A percentile compares a stretch with the other conserved stretches of the same genome.
Evolutionary conservation across 1,284 basidiomycete species (phyloP).

Genomic region (Apiotrichum porosum): DNA sequence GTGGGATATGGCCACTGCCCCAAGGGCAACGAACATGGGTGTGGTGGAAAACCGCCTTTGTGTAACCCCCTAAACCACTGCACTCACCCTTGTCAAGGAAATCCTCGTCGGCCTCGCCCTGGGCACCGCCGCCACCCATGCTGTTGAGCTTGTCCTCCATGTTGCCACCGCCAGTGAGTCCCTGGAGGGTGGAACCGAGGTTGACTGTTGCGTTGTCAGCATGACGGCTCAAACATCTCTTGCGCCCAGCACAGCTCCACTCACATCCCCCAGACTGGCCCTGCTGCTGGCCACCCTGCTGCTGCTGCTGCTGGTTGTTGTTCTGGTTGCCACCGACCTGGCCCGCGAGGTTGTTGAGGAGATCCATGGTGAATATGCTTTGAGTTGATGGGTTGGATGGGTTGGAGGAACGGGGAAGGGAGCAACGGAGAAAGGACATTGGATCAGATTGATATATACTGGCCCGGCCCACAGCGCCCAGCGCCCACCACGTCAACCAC

Average conservation of each 20-base stretch:
- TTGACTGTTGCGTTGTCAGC: slow-evolving; percentile 9
- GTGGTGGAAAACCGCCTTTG: background rate
- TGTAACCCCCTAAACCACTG: background rate
- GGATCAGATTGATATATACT: no score
- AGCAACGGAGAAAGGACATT: no score
- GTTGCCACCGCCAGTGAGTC: slow-evolving; percentile 8
- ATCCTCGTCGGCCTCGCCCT: slow-evolving; percentile 17
- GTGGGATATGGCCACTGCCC: no score
- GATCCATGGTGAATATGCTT: slow-evolving; percentile 10
- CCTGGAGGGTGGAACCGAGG: slow-evolving; percentile 2
- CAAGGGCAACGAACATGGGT: background rate
- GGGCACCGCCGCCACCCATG: slow-evolving; percentile 14
- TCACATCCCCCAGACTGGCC: background rate
- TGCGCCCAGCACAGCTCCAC: no score
- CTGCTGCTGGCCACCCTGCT: background rate
- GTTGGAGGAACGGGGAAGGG: no score
- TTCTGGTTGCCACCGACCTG: background rate
- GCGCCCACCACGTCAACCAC: no score
- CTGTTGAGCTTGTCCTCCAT: slow-evolving; percentile 13
- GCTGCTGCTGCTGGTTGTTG: background rate
- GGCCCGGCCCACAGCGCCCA: no score
- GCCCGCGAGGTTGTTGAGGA: slow-evolving; percentile 4
- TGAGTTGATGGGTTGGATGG: no score
- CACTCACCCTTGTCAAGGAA: slow-evolving; percentile 18
- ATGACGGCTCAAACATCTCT: no score